Evolutionary conservation across 179 eudicot genomes (phyloP).

Genomic region (Silene coronaria): DNA sequence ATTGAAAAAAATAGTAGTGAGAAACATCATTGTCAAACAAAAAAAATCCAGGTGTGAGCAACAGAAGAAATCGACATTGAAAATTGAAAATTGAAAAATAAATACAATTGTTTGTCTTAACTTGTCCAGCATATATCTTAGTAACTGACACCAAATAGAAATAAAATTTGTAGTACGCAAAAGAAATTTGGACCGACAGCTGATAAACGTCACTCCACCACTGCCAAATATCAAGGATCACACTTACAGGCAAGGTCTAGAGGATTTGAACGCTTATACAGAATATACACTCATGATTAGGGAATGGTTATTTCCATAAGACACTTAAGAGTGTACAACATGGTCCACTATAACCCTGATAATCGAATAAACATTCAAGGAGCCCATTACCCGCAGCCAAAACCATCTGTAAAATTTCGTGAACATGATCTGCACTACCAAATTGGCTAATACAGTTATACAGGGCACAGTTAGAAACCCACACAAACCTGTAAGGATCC

Average conservation of each 20-base stretch:
- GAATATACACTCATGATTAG: neutral
- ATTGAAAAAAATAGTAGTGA: no score
- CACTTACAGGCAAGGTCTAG: neutral
- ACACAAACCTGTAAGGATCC: neutral
- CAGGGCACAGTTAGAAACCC: neutral
- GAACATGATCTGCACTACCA: neutral
- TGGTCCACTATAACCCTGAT: neutral
- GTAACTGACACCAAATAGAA: neutral
- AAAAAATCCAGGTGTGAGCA: neutral
- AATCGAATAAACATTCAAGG: neutral
- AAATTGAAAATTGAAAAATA: neutral
- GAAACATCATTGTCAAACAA: neutral
- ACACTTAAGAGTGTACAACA: no score
- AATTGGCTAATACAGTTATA: no score
- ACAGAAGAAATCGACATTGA: neutral
- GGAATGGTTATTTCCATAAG: neutral
- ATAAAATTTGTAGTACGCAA: neutral
- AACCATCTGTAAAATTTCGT: neutral
- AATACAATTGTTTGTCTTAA: neutral
- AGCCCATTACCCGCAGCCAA: neutral
- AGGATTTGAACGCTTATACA: neutral
- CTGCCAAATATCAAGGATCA: neutral
- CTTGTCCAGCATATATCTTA: neutral
- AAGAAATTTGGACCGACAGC: neutral
- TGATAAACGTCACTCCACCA: neutral